Evolutionary conservation across 2,329 filamentous ascomycete genomes (phyloP).

Genomic region (Fusarium aywerte): DNA sequence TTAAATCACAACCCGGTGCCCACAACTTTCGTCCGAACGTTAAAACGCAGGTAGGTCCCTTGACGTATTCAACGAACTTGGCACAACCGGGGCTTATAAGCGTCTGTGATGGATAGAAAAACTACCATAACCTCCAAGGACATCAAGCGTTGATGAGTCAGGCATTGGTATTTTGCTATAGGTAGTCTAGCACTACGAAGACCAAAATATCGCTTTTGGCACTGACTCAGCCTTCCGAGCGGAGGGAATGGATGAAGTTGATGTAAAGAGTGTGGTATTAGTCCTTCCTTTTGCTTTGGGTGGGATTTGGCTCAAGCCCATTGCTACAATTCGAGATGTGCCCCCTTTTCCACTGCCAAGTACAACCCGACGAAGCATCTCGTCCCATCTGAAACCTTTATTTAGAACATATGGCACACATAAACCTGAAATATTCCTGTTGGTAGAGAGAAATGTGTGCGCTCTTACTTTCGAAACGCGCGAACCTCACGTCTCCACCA

Average conservation of each 20-base stretch:
- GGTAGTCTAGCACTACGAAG: background rate
- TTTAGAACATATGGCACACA: slow-evolving; percentile 8
- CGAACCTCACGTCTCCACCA: slow-evolving; percentile 81
- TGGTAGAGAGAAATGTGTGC: background rate
- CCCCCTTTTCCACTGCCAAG: slow-evolving; percentile 19
- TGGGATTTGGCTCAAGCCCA: background rate
- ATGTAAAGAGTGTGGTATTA: no score
- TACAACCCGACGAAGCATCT: slow-evolving; percentile 11
- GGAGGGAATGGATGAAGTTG: background rate
- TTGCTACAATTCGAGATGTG: slow-evolving; percentile 17
- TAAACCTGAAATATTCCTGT: background rate
- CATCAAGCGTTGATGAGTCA: background rate
- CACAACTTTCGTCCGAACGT: background rate
- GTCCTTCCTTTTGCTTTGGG: slow-evolving; percentile 4
- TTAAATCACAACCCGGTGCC: background rate
- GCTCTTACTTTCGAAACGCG: slow-evolving; percentile 65
- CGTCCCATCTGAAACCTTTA: slow-evolving; percentile 10
- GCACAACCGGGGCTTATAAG: background rate
- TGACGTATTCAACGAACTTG: background rate
- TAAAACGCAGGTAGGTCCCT: background rate
- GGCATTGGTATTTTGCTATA: background rate
- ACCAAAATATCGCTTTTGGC: background rate
- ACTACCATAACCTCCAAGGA: background rate
- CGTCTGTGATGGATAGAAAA: background rate
- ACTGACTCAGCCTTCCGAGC: background rate